These are phyloP conservation scores for Fusarium nanum DNA, from an alignment of 2,329 filamentous ascomycete genomes.

Conservation along the genomic window DNA sequence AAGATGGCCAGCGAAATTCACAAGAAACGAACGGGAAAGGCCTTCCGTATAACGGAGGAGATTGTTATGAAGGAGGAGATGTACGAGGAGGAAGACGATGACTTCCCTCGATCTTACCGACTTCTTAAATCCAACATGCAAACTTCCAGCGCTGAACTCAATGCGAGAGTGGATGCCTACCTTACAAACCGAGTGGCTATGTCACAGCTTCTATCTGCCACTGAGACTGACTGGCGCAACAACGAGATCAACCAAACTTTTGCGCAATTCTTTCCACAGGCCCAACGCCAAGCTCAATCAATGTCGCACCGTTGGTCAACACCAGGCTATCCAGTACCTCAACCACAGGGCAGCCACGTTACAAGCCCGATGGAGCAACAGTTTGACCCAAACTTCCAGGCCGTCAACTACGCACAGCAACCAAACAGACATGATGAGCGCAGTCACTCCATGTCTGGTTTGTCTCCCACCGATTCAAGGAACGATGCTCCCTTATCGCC, in stretches of 20 bases:
- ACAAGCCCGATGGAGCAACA: constrained; percentile 34
- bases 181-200: constrained; percentile 58
- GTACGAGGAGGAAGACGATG: constrained; percentile 95
- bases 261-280: constrained; percentile 59
- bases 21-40: constrained; percentile 85
- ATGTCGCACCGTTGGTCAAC: constrained; percentile 42
- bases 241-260: constrained; percentile 62
- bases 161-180: constrained; percentile 67
- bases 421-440: constrained; percentile 25
- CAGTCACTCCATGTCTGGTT: constrained; percentile 33
- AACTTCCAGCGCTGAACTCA: constrained; percentile 70
- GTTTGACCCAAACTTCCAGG: constrained; percentile 41
- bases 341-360: constrained; percentile 11
- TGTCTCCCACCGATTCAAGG: constrained; percentile 32
- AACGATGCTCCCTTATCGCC: constrained; percentile 40
- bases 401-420: constrained; percentile 40
- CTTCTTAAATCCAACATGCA: constrained; percentile 72
- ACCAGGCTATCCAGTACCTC: constrained; percentile 29
- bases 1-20: constrained; percentile 90
- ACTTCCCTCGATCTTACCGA: constrained; percentile 74
- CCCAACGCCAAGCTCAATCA: constrained; percentile 45
- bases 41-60: constrained; percentile 82
- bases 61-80: constrained; percentile 92
- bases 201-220: constrained; percentile 54
- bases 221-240: constrained; percentile 55